Conservation (phyloP, 805 yeast species). For the Candida verbasci region DNA sequence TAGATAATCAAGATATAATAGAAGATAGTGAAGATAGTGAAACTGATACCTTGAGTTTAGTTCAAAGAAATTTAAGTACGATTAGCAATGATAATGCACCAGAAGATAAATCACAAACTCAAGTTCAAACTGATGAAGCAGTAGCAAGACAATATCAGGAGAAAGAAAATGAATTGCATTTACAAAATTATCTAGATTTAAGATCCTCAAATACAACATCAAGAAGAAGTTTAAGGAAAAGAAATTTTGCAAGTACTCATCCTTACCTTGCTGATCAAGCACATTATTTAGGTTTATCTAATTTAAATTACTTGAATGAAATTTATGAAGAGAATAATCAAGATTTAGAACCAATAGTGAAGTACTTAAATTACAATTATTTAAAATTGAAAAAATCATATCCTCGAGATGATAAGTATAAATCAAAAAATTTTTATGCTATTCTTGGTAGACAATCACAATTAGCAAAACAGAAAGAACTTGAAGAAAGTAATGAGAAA, state of each 20-base stretch:
- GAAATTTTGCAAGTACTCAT: conserved; percentile 41
- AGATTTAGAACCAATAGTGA: conserved; percentile 29
- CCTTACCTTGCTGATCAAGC: conserved; percentile 44
- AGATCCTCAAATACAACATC: conserved; percentile 5
- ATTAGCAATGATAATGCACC: background rate
- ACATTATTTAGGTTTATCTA: conserved; percentile 37
- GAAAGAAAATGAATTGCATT: conserved; percentile 8
- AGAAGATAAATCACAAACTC: background rate
- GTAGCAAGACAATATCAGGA: background rate
- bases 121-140: background rate
- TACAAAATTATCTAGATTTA: conserved; percentile 8
- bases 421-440: conserved; percentile 32
- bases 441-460: conserved; percentile 25
- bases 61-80: background rate
- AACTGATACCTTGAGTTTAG: conserved; percentile 2
- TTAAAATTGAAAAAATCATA: conserved; percentile 23
- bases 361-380: conserved; percentile 33
- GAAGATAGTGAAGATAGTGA: conserved; percentile 6
- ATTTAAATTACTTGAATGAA: conserved; percentile 32
- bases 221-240: conserved; percentile 31
- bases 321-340: conserved; percentile 29
- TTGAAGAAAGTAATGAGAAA: conserved; percentile 8
- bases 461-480: conserved; percentile 6
- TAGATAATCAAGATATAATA: conserved; percentile 2
- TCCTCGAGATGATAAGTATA: conserved; percentile 37